Evolutionary conservation across 177 flowering plant genomes (phyloP), one percentile per base, ranked within the genome.

Genomic region (Telopea speciosissima): DNA sequence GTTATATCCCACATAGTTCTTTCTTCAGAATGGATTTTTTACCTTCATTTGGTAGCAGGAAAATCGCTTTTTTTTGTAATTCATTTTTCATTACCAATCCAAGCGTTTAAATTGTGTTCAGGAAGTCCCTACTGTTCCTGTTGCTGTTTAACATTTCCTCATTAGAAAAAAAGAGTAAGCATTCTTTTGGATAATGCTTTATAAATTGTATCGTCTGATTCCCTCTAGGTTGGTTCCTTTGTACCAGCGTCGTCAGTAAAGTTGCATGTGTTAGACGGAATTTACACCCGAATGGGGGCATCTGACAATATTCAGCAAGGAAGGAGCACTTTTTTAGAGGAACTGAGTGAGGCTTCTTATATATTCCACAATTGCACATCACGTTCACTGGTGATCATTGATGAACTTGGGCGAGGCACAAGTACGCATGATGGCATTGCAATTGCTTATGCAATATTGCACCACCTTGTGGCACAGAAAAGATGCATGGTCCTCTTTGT

Each of bases 371-470:
- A 76, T 25, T 88, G 91, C 81, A 84, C 97, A 8, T 56, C 83
- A 25, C 81, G 75, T 25, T 95, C 99, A 0, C 81, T 95, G 70
- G 91, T 95, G 40, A 89, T 95, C 73, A 79, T 95, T 44, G 98
- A 95, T 79, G 99, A 93, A 82, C 92, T 95, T 63, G 99, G 99
- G 22, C 80, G 99, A 79, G 99, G 97, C 70, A 95, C 99, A 31
- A 95, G 98, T 72, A 95, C 99, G 33, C 98, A 95, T 77, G 99
- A 95, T 80, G 99, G 97, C 19, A 93, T 89, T 28, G 97, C 98
- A 5, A 88, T 95, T 82, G 98, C 99, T 70, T 87, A 91, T 76
- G 97, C 97, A 40, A 82, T 97, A 65, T 74, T 95, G 81, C 90
- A 89, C 62, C 69, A 87, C 80, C 88, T 95, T 60, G 74, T 95